phyloP scores from a whole-genome alignment of 139 green algal species.

The Desmodesmus armatus region DNA sequence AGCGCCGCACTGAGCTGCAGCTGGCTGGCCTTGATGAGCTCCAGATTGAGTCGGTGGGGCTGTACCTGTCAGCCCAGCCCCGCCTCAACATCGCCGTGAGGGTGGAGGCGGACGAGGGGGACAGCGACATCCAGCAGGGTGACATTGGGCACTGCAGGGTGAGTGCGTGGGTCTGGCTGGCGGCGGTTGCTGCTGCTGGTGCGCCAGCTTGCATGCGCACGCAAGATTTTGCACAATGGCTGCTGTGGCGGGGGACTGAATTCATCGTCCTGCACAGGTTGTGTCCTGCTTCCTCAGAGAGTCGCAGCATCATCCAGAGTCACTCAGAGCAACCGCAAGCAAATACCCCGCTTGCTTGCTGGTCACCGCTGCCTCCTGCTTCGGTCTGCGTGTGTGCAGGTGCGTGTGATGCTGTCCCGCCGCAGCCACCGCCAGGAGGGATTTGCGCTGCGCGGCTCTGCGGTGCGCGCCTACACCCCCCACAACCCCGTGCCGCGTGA shows the following conservation, averaged over 20 bases:
- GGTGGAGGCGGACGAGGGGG: slow-evolving; percentile 74
- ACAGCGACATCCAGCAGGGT: slow-evolving; percentile 77
- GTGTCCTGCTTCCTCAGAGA: too few species aligned
- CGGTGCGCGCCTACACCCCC: slow-evolving; percentile 77
- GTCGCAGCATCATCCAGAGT: too few species aligned
- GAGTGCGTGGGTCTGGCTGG: neutral
- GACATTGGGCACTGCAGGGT: slow-evolving; percentile 77
- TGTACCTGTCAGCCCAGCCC: slow-evolving; percentile 70
- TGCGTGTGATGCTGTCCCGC: slow-evolving; percentile 72
- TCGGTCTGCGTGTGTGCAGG: slow-evolving; percentile 33
- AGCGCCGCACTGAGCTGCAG: slow-evolving; percentile 55
- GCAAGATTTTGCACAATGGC: too few species aligned
- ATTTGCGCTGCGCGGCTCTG: slow-evolving; percentile 59
- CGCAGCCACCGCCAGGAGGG: slow-evolving; percentile 60
- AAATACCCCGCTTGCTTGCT: neutral
- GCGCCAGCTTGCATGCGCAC: too few species aligned
- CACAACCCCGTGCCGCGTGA: slow-evolving; percentile 68
- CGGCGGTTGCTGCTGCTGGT: too few species aligned
- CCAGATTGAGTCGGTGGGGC: slow-evolving; percentile 70
- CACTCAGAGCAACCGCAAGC: too few species aligned
- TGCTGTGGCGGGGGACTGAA: too few species aligned
- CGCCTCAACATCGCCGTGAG: slow-evolving; percentile 38
- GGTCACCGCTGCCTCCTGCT: neutral
- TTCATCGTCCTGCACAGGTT: too few species aligned
- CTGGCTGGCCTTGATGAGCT: slow-evolving; percentile 52